Percentiles rank a stretch among this genome's conserved stretches.
Evolutionary conservation across 2,329 filamentous ascomycete species (phyloP).

Genomic region (Balansia obtecta): DNA sequence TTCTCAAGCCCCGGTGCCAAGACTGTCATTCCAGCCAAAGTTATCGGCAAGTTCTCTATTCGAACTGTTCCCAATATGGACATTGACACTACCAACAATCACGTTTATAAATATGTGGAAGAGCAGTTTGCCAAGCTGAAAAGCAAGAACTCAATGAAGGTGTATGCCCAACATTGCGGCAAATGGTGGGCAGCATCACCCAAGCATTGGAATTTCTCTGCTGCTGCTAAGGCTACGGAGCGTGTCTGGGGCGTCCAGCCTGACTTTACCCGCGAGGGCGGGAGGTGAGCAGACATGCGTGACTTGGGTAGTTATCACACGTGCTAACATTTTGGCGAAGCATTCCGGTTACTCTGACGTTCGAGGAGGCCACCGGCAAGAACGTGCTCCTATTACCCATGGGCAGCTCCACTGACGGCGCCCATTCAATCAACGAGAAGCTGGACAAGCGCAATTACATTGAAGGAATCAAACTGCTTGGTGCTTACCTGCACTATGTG

Average conservation of each 20-base stretch:
- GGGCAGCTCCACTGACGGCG: conserved; percentile 92
- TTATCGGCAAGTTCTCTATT: conserved; percentile 96
- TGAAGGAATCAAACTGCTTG: conserved; percentile 90
- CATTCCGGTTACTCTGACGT: conserved; percentile 93
- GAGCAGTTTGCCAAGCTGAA: conserved; percentile 74
- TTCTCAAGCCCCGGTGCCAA: conserved; percentile 91
- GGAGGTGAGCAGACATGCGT: conserved; percentile 45
- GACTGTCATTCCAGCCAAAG: conserved; percentile 97
- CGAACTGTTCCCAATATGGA: conserved; percentile 97
- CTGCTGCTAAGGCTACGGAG: conserved; percentile 90
- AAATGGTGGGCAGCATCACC: conserved; percentile 99
- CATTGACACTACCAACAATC: conserved; percentile 72
- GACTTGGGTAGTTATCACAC: too few relatives aligned
- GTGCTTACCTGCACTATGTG: conserved; percentile 91
- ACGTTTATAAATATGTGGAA: conserved; percentile 74
- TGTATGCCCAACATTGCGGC: conserved; percentile 74
- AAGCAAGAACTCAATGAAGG: conserved; percentile 84
- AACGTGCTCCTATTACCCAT: conserved; percentile 92
- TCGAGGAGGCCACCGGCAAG: conserved; percentile 96
- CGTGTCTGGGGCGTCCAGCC: conserved; percentile 88
- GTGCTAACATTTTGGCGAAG: conserved; percentile 28
- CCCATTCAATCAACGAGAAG: conserved; percentile 98
- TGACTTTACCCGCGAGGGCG: conserved; percentile 92
- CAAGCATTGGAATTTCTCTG: conserved; percentile 97
- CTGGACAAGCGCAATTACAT: conserved; percentile 96